Percentiles rank a stretch among this genome's conserved stretches.
These are phyloP conservation scores for Asparagopsis taxiformis DNA, from an alignment of 31 red algal genomes.

Conservation along the genomic window DNA sequence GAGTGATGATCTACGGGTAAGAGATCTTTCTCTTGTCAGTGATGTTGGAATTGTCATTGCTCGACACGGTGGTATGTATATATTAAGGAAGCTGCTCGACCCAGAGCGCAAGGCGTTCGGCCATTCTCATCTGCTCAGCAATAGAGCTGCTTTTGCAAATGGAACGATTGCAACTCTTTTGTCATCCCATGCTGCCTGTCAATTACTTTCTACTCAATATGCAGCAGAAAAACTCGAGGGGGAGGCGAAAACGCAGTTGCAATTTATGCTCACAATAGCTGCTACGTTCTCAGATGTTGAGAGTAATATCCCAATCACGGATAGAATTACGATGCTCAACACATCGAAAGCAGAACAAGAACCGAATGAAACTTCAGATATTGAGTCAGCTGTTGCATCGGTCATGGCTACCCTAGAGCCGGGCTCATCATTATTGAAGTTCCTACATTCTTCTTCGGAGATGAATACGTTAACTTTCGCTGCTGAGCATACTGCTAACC, in stretches of 20 bases:
- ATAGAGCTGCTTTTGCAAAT: slow-evolving; percentile 3
- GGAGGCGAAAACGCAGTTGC: neutral
- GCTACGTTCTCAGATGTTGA: slow-evolving; percentile 31
- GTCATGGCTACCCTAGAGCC: slow-evolving; percentile 20
- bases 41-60: slow-evolving; percentile 47
- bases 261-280: slow-evolving; percentile 44
- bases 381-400: slow-evolving; percentile 6
- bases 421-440: slow-evolving; percentile 29
- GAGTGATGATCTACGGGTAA: slow-evolving; percentile 37
- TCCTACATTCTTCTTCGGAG: slow-evolving; percentile 28
- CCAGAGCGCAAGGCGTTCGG: slow-evolving; percentile 35
- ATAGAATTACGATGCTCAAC: slow-evolving; percentile 22
- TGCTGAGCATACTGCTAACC: slow-evolving; percentile 33
- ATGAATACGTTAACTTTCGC: slow-evolving; percentile 14
- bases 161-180: slow-evolving; percentile 19
- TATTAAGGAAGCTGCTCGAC: slow-evolving; percentile 36
- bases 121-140: slow-evolving; percentile 4
- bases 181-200: slow-evolving; percentile 52
- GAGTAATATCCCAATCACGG: slow-evolving; percentile 35
- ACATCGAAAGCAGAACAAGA: neutral
- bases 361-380: neutral
- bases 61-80: slow-evolving; percentile 17
- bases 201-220: slow-evolving; percentile 47
- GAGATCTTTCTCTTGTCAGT: slow-evolving; percentile 32
- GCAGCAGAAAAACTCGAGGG: slow-evolving; percentile 1